Percentiles rank a stretch among this genome's conserved stretches.
Evolutionary conservation across 306 rosid genomes (phyloP).

Genomic region (Parietaria judaica): DNA sequence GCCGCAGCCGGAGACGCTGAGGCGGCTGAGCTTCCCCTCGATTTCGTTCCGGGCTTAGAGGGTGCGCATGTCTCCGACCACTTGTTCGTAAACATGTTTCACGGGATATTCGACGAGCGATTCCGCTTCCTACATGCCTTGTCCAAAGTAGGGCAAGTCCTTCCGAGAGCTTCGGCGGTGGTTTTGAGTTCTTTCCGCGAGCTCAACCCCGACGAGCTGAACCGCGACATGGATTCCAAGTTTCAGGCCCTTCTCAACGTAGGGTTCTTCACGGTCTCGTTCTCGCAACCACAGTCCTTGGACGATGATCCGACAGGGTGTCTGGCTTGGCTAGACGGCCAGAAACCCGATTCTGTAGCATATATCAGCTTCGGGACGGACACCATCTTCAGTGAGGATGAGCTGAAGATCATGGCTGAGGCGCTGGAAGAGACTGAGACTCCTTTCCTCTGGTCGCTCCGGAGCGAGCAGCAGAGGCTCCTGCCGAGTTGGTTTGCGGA

Average conservation of each 20-base stretch:
- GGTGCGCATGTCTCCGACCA: constrained; percentile 22
- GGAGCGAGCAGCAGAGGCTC: not conserved
- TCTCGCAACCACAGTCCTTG: constrained; percentile 8
- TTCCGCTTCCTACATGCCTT: constrained; percentile 19
- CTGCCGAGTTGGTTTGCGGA: constrained; percentile 37
- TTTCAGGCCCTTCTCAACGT: constrained; percentile 17
- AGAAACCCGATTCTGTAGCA: constrained; percentile 5
- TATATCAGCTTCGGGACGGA: constrained; percentile 22
- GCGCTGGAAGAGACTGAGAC: constrained; percentile 32
- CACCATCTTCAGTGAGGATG: not conserved
- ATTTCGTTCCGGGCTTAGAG: too few relatives aligned
- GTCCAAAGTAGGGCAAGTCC: constrained; percentile 19
- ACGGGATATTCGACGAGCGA: constrained; percentile 7
- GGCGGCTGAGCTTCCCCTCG: too few relatives aligned
- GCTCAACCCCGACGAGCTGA: constrained; percentile 19
- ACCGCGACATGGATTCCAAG: constrained; percentile 29
- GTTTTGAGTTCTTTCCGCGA: constrained; percentile 30
- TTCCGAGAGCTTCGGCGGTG: constrained; percentile 31
- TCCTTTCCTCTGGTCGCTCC: constrained; percentile 26
- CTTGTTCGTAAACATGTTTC: constrained; percentile 5
- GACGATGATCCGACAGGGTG: constrained; percentile 17
- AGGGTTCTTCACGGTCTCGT: constrained; percentile 31
- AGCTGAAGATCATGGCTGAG: constrained; percentile 28
- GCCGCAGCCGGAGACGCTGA: too few relatives aligned
- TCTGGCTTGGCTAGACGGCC: constrained; percentile 20